These are phyloP conservation scores for Diatrype stigma DNA, from an alignment of 2,329 filamentous ascomycete species.

Conservation along the genomic window DNA sequence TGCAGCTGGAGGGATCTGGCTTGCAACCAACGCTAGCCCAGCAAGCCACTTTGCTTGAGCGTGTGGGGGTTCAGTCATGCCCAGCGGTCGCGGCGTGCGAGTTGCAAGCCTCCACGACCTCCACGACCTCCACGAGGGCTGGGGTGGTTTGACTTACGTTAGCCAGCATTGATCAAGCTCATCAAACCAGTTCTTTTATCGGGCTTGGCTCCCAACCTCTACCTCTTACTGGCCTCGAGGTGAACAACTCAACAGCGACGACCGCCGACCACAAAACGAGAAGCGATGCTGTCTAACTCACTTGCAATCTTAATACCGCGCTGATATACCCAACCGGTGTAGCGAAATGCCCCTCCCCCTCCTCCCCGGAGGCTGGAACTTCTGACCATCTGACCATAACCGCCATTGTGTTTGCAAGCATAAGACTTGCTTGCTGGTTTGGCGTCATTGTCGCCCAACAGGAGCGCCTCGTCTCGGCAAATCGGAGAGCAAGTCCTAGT, in stretches of 20 bases:
- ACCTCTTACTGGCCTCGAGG: not conserved
- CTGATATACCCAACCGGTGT: not conserved
- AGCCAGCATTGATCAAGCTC: not conserved
- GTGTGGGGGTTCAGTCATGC: not conserved
- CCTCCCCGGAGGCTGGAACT: too few relatives aligned
- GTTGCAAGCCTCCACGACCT: not conserved
- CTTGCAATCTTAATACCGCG: not conserved
- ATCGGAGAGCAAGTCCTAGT: not conserved
- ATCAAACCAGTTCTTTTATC: not conserved
- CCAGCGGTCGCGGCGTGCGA: not conserved
- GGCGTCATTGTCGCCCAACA: not conserved
- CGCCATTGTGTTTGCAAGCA: not conserved
- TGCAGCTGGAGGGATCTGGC: not conserved
- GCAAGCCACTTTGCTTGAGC: not conserved
- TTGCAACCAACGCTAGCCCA: not conserved
- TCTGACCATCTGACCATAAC: too few relatives aligned
- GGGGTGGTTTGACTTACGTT: not conserved
- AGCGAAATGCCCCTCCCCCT: not conserved
- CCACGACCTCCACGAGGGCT: too few relatives aligned
- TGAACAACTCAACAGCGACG: not conserved
- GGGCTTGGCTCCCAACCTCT: not conserved
- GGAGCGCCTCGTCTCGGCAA: not conserved
- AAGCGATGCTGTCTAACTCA: not conserved
- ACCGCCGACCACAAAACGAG: not conserved
- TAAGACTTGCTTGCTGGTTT: not conserved